phyloP scores from a whole-genome alignment of 371 early-diverging fungal genomes.

The Rhizopus microsporus region DNA sequence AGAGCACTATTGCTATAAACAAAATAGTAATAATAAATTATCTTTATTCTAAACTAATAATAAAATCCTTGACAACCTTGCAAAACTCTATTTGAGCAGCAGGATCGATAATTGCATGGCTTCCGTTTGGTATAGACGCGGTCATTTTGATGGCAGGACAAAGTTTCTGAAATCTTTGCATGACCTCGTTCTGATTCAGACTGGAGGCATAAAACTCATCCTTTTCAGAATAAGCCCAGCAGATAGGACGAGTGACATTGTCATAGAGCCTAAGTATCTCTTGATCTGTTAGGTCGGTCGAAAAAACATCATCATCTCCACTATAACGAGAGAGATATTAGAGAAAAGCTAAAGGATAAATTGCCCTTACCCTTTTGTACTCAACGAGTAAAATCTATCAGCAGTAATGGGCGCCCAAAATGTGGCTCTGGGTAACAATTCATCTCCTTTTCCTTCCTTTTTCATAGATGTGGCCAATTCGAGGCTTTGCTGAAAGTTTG shows the following conservation, averaged over 20 bases:
- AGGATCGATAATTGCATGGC: conserved; percentile 42
- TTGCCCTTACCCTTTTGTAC: conserved; percentile 36
- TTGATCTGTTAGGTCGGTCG: conserved; percentile 49
- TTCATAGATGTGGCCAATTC: conserved; percentile 36
- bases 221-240: conserved; percentile 43
- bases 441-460: conserved; percentile 38
- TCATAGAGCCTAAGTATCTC: conserved; percentile 36
- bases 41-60: conserved; percentile 2
- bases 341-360: neutral
- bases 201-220: conserved; percentile 46
- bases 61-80: conserved; percentile 14
- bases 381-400: conserved; percentile 49
- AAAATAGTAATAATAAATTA: too few relatives aligned
- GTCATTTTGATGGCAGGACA: conserved; percentile 41
- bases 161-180: conserved; percentile 31
- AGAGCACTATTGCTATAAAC: conserved; percentile 66
- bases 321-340: conserved; percentile 23
- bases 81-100: conserved; percentile 29
- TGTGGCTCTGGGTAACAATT: conserved; percentile 43
- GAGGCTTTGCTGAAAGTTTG: conserved; percentile 29
- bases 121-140: conserved; percentile 39
- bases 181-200: conserved; percentile 26
- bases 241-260: conserved; percentile 39
- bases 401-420: conserved; percentile 47
- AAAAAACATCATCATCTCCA: conserved; percentile 62